Percentiles rank a stretch among this genome's conserved stretches.
Conservation (phyloP, 768 basidiomycete genomes). For the Coprinopsis strossmayeri region DNA sequence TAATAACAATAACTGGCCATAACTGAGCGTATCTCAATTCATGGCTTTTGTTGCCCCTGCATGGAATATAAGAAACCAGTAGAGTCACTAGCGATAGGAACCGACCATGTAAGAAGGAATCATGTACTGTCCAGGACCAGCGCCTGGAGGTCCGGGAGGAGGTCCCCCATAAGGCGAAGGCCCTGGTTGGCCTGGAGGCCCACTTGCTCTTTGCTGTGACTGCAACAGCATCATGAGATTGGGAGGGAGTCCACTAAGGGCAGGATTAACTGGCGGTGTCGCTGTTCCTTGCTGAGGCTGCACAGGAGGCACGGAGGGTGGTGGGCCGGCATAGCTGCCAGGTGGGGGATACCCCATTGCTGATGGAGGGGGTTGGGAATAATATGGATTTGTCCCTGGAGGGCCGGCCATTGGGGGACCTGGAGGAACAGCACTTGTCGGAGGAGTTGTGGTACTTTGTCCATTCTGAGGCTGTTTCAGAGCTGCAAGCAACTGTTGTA, state of each 20-base stretch:
- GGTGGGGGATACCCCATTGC: conserved; percentile 25
- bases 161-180: conserved; percentile 30
- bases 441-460: conserved; percentile 27
- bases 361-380: conserved; percentile 33
- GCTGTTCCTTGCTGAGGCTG: conserved; percentile 25
- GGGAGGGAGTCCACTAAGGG: conserved; percentile 47
- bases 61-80: neutral
- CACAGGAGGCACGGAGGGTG: conserved; percentile 17
- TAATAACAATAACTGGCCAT: neutral
- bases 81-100: neutral
- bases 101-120: conserved; percentile 52
- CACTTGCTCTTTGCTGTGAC: conserved; percentile 43
- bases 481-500: conserved; percentile 81
- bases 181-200: conserved; percentile 38
- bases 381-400: conserved; percentile 32
- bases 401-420: conserved; percentile 33
- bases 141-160: conserved; percentile 31
- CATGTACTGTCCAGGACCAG: conserved; percentile 43
- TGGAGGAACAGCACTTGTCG: conserved; percentile 26
- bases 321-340: conserved; percentile 16
- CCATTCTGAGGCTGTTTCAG: conserved; percentile 61
- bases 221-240: conserved; percentile 66
- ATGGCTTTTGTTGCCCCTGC: neutral
- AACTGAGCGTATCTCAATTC: neutral
- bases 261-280: conserved; percentile 27